phyloP scores from a whole-genome alignment of 1,284 basidiomycete genomes.

The Tausonia pullulans region DNA sequence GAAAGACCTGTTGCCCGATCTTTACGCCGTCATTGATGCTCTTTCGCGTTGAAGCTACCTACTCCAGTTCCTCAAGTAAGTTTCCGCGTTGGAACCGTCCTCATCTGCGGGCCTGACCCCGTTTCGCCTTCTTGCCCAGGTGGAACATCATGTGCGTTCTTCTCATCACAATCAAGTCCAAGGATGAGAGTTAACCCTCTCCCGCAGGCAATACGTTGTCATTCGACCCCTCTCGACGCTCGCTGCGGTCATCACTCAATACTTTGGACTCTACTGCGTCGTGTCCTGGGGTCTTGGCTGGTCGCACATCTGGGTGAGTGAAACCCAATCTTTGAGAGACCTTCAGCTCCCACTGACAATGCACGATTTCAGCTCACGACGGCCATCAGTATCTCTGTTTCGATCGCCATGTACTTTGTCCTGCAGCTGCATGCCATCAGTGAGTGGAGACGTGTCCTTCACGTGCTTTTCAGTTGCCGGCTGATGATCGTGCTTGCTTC shows the following conservation, averaged over 20 bases:
- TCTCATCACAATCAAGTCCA: too few species aligned
- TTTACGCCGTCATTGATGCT: too few species aligned
- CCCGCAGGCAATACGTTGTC: constrained; percentile 52
- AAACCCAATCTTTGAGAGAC: background rate
- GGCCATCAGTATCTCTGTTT: constrained; percentile 60
- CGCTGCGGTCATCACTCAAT: constrained; percentile 51
- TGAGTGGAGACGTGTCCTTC: constrained; percentile 33
- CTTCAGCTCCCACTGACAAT: background rate
- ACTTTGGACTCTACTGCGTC: constrained; percentile 58
- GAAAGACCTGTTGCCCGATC: too few species aligned
- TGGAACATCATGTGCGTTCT: too few species aligned
- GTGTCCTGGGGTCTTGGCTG: constrained; percentile 55
- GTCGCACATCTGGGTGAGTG: constrained; percentile 55
- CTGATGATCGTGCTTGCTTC: constrained; percentile 44
- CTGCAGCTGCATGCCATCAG: constrained; percentile 56
- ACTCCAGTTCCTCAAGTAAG: constrained; percentile 55
- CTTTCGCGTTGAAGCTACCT: constrained; percentile 38
- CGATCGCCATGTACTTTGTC: constrained; percentile 66
- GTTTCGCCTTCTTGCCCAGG: too few species aligned
- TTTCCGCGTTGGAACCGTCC: too few species aligned
- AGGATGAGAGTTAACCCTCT: too few species aligned
- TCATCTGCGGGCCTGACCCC: too few species aligned
- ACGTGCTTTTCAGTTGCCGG: constrained; percentile 47
- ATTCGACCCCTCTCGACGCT: constrained; percentile 54
- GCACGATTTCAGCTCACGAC: constrained; percentile 42